phyloP scores from a whole-genome alignment of 2,329 filamentous ascomycete genomes.

The Colletotrichum phormii region DNA sequence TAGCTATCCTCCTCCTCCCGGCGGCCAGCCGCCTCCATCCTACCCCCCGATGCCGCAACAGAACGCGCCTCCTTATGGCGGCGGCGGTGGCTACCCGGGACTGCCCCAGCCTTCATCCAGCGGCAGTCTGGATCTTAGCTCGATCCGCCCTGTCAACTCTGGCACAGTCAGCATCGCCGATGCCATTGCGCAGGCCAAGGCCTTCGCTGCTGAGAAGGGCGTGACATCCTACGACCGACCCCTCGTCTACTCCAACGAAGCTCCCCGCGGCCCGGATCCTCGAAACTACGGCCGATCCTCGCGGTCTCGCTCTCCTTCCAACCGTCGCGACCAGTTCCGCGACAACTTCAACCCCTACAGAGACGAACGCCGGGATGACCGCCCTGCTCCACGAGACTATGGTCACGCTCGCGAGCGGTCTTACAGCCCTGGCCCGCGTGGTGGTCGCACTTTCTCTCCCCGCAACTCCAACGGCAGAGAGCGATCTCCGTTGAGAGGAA shows the following conservation, averaged over 20 bases:
- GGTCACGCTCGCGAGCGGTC: constrained; percentile 74
- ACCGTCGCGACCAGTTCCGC: constrained; percentile 76
- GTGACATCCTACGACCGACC: constrained; percentile 72
- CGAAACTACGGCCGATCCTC: constrained; percentile 68
- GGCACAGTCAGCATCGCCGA: constrained; percentile 87
- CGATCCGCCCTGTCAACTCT: constrained; percentile 81
- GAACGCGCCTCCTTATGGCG: constrained; percentile 51
- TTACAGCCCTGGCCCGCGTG: constrained; percentile 73
- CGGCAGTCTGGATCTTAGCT: constrained; percentile 83
- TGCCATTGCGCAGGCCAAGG: constrained; percentile 86
- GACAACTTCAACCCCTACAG: constrained; percentile 86
- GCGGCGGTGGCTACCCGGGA: constrained; percentile 50
- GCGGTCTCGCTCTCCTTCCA: constrained; percentile 78
- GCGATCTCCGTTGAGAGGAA: constrained; percentile 66
- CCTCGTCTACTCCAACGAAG: constrained; percentile 55
- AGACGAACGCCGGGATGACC: constrained; percentile 80
- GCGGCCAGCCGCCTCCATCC: constrained; percentile 47
- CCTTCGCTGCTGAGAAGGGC: constrained; percentile 83
- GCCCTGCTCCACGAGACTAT: constrained; percentile 64
- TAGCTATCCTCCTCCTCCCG: constrained; percentile 54
- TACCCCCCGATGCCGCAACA: constrained; percentile 51
- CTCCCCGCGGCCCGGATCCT: constrained; percentile 47
- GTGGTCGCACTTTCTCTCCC: constrained; percentile 71
- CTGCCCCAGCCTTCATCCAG: constrained; percentile 78
- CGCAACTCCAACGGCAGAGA: constrained; percentile 65